Percentiles rank a stretch among this genome's conserved stretches.
phyloP scores from a whole-genome alignment of 2,329 filamentous ascomycete genomes.

The Trichoderma atrobrunneum region DNA sequence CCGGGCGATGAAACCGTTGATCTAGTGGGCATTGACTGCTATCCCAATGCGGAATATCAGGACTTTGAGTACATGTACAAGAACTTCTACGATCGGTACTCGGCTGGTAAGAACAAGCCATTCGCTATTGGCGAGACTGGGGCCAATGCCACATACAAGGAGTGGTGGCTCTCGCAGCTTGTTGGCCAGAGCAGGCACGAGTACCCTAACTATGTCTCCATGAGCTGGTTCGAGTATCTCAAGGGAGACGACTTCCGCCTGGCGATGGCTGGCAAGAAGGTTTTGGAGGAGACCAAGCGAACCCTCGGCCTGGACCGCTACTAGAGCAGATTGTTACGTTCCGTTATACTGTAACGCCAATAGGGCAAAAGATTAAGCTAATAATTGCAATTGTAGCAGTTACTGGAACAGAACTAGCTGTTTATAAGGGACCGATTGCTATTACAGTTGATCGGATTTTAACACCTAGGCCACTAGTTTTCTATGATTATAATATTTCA shows the following conservation, averaged over 20 bases:
- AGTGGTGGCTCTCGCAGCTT: neutral
- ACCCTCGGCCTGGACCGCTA: too few relatives aligned
- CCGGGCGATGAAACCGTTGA: neutral
- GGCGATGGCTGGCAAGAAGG: neutral
- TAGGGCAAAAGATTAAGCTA: too few relatives aligned
- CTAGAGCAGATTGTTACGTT: too few relatives aligned
- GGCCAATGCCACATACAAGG: neutral
- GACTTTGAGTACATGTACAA: neutral
- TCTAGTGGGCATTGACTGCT: neutral
- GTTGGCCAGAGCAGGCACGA: neutral
- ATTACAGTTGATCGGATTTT: too few relatives aligned
- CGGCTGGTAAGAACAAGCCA: neutral
- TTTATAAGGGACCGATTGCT: too few relatives aligned
- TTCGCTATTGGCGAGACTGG: neutral
- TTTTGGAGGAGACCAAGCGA: neutral
- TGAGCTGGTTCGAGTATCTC: neutral
- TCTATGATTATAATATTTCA: too few relatives aligned
- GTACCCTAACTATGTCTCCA: neutral
- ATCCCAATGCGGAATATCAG: neutral
- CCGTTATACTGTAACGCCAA: too few relatives aligned
- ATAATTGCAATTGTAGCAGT: too few relatives aligned
- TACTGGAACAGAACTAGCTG: too few relatives aligned
- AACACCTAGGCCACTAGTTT: too few relatives aligned
- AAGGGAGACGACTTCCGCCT: neutral
- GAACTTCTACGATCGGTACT: neutral